Base-by-base conservation (phyloP, 1,139 yeast species). In the Yamadazyma taylorii region DNA sequence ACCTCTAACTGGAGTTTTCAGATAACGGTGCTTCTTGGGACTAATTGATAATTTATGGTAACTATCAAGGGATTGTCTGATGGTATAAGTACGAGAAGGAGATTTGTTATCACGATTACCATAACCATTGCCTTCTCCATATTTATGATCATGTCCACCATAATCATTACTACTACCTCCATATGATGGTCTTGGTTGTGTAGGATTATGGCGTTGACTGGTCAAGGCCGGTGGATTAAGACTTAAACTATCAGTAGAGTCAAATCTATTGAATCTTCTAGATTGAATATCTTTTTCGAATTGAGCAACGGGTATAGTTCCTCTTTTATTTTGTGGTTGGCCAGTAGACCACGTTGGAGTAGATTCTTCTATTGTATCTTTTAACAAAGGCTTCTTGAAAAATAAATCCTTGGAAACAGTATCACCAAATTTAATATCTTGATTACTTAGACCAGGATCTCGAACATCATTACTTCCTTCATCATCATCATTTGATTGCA, bases 271-370 rank as follows among this genome's bases (percentile, higher is more conserved):
- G 6, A 41, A 41, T 17, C 43, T 47, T 14, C 48, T 45, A 3
- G 56, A 50, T 15, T 52, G 42, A n/a, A 51, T 50, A 17, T 52
- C 53, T 11, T 9, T 13, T 8, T 26, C 31, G 2, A 51, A 36
- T 36, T 62, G 71, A 0, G 73, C 73, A 1, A 73, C 66, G 1
- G 72, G 64, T 0, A n/a, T n/a, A n/a, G 69, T 52, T 32, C 60
- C 61, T 16, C 59, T 46, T 24, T 53, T 38, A 30, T 50, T 49
- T 17, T 38, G 35, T 3, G 46, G 42, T 8, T 63, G 66, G 31
- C 63, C 70, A 5, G 59, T 58, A 1, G 70, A 60, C 73, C 72
- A 66, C 0, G 71, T 63, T 9, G 70, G 66, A 0, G 72, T 66
- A 23, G 52, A 53, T 39, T 64, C 72, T 19, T 60, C 69, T 4